Evolutionary conservation across 73 alveolate species (phyloP).

Genomic region (Stentor roeselii): DNA sequence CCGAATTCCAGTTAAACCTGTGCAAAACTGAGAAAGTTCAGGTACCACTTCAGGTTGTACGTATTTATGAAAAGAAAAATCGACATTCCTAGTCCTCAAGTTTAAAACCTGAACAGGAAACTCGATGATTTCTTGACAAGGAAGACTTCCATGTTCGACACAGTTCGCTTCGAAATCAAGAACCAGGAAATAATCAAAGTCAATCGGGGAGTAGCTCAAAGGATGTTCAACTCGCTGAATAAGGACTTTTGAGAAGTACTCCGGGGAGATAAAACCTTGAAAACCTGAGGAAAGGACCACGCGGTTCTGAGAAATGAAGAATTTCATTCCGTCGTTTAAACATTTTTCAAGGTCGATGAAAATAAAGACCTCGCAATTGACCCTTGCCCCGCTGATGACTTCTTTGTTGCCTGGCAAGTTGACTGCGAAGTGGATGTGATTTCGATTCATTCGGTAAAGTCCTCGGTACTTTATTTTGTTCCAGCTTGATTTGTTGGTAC

Average conservation of each 20-base stretch:
- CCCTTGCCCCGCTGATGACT: conserved; percentile 86
- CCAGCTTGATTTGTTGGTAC: conserved; percentile 60
- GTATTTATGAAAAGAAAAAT: conserved; percentile 41
- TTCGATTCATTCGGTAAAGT: conserved; percentile 69
- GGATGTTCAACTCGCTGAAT: not conserved
- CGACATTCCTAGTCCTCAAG: conserved; percentile 36
- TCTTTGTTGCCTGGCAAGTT: conserved; percentile 71
- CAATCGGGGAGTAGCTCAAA: conserved; percentile 19
- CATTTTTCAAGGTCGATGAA: conserved; percentile 68
- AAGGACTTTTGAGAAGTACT: conserved; percentile 46
- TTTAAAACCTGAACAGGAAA: conserved; percentile 61
- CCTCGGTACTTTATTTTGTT: conserved; percentile 60
- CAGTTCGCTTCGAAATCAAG: conserved; percentile 70
- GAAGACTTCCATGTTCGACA: conserved; percentile 36
- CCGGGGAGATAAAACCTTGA: conserved; percentile 66
- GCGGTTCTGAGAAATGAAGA: conserved; percentile 65
- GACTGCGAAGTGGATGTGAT: conserved; percentile 74
- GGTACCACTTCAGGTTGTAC: conserved; percentile 66
- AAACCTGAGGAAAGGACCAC: conserved; percentile 78
- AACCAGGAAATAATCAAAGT: conserved; percentile 52
- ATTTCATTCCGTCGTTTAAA: conserved; percentile 60
- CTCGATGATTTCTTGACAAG: conserved; percentile 70
- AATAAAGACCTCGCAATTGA: conserved; percentile 51
- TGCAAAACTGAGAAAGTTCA: conserved; percentile 61
- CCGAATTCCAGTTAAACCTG: conserved; percentile 68